phyloP scores from a whole-genome alignment of 2,329 filamentous ascomycete species.

The Phialophora tarda region DNA sequence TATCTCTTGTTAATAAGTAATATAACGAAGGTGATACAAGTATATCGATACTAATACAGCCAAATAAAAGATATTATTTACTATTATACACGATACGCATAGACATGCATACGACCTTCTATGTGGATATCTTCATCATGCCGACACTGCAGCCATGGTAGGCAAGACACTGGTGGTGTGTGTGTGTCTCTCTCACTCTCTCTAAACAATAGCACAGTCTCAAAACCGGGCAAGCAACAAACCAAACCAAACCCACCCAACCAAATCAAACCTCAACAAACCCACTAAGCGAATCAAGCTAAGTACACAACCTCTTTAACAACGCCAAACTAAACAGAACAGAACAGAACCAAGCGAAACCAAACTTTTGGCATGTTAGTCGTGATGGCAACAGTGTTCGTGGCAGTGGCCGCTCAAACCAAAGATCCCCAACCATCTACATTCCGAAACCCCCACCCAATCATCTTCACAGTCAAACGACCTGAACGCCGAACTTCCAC shows the following conservation, averaged over 20 bases:
- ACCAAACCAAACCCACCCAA: not conserved
- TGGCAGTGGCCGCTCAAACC: not conserved
- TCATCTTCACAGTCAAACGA: slow-evolving; percentile 21
- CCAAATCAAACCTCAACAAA: not conserved
- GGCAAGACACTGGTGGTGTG: not conserved
- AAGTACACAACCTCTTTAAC: not conserved
- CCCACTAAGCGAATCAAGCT: not conserved
- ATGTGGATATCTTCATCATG: not conserved
- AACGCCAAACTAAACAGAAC: not conserved
- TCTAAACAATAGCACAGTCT: not conserved
- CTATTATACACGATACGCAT: not conserved
- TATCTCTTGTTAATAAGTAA: not conserved
- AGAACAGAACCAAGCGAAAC: not conserved
- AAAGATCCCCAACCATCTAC: not conserved
- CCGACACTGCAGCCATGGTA: not conserved
- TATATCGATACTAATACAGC: too few relatives aligned
- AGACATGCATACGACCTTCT: not conserved
- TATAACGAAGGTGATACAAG: too few relatives aligned
- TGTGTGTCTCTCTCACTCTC: not conserved
- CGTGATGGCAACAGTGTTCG: not conserved
- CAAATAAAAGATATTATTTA: too few relatives aligned
- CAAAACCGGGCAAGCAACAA: not conserved
- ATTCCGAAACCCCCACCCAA: too few relatives aligned
- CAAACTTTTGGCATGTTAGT: not conserved
- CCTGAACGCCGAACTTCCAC: slow-evolving; percentile 72